Conservation (phyloP, 306 rosid species). For the Styphnolobium japonicum region DNA sequence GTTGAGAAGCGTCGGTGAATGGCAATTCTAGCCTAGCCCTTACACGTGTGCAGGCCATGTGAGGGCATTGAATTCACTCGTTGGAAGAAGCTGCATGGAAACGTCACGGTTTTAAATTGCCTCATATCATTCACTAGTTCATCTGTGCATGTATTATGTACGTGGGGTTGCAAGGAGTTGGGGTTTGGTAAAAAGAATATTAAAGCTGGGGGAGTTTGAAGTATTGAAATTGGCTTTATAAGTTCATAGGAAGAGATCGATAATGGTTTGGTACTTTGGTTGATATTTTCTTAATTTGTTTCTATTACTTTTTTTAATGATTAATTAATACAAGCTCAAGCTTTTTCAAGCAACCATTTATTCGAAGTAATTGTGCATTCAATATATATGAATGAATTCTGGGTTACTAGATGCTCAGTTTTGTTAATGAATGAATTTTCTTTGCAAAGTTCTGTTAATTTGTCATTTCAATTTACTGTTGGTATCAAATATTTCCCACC, state of each 20-base stretch:
- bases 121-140: not conserved
- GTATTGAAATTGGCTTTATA: not conserved
- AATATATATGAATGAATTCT: not conserved
- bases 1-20: not conserved
- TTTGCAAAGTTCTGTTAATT: not conserved
- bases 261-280: not conserved
- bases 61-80: constrained; percentile 15
- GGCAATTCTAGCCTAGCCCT: not conserved
- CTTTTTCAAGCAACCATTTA: not conserved
- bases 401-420: not conserved
- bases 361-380: not conserved
- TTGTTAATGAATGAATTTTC: not conserved
- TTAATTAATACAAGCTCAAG: not conserved
- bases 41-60: constrained; percentile 8
- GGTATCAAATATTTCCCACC: not conserved
- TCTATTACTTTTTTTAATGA: not conserved
- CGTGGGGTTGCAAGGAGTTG: not conserved
- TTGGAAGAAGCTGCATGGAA: constrained; percentile 21
- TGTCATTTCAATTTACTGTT: not conserved
- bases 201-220: not conserved
- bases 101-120: not conserved
- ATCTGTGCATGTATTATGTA: not conserved
- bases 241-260: not conserved
- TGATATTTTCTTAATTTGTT: not conserved
- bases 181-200: not conserved